Evolutionary conservation across 768 basidiomycete genomes (phyloP), one percentile per base, ranked within the genome.

Genomic region (Lentinula detonsa): DNA sequence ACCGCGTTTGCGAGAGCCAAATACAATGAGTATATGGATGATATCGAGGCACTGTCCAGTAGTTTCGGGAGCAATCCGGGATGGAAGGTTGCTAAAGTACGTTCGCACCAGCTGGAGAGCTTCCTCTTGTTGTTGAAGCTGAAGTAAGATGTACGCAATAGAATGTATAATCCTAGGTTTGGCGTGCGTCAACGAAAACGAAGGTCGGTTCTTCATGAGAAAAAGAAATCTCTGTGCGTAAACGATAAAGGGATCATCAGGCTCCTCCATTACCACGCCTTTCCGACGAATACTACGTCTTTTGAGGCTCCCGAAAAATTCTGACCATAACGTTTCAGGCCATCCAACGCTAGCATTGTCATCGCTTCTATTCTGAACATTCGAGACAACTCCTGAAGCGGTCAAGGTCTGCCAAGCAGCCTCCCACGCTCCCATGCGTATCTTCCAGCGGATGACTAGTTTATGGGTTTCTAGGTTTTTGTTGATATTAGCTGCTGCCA

Each of bases 291-390:
- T 31, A 70, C 63, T 5, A 71, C 75, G 50, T 75, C 73, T 55
- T 73, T 70, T 78, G 63, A 70, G 66, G 16, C 76, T 74, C 51
- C 77, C 75, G 64, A 84, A 81, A 64, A 90, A 81, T 63, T 90
- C 87, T 48, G 83, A 61, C 87, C 86, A 89, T 55, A 90, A 69
- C 4, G 72, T 67, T 31, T 83, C 73, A 31, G 80, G 81, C 35
- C 78, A 71, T 13, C 66, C 59, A 15, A 46, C 48, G n/a, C 62
- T 51, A 13, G 46, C 63, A 31, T 48, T 40, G 28, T 51, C 58
- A 37, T 40, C 53, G 37, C 21, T 62, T 34, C 16, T 45, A 31
- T 23, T 42, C 9, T 35, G 34, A 37, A 35, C 10, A 23, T 61
- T 34, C 28, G 65, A 37, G 43, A 23, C 33, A 54, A 43, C 33